phyloP scores from a whole-genome alignment of 2,329 filamentous ascomycete species.

The Teratosphaeria nubilosa region DNA sequence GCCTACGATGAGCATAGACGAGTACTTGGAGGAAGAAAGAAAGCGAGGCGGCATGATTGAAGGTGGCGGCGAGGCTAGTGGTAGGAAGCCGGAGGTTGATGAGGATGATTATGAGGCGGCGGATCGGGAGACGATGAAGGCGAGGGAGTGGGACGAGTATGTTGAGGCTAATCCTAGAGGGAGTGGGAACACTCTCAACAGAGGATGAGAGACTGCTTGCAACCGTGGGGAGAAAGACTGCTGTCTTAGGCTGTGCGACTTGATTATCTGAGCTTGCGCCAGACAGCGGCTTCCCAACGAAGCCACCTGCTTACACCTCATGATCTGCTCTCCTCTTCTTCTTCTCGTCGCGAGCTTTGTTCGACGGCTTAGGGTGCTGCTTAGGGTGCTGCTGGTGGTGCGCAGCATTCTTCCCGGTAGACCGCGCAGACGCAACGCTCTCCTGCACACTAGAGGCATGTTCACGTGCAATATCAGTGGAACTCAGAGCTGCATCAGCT shows the following conservation, averaged over 20 bases:
- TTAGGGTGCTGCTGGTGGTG: not conserved
- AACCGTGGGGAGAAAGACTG: too few relatives aligned
- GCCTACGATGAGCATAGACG: slow-evolving; percentile 95
- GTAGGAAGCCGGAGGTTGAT: slow-evolving; percentile 59
- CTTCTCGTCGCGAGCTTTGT: not conserved
- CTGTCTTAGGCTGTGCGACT: not conserved
- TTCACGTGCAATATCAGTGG: not conserved
- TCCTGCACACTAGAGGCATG: not conserved
- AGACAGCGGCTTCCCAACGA: not conserved
- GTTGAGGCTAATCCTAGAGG: slow-evolving; percentile 80
- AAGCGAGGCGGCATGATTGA: slow-evolving; percentile 80
- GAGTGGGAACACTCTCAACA: slow-evolving; percentile 72
- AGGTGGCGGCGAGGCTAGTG: slow-evolving; percentile 71
- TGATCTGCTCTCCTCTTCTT: not conserved
- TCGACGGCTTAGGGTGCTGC: not conserved
- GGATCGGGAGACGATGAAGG: slow-evolving; percentile 87
- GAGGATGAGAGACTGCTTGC: slow-evolving; percentile 40
- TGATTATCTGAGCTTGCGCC: not conserved
- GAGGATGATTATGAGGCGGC: slow-evolving; percentile 85
- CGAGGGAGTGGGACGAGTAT: slow-evolving; percentile 90
- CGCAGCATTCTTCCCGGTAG: not conserved
- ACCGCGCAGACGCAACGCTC: not conserved
- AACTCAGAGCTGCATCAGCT: not conserved
- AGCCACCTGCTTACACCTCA: not conserved
- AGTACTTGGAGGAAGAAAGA: slow-evolving; percentile 89